These are phyloP conservation scores for Colletotrichum incanum DNA, from an alignment of 2,329 filamentous ascomycete genomes.

Conservation along the genomic window DNA sequence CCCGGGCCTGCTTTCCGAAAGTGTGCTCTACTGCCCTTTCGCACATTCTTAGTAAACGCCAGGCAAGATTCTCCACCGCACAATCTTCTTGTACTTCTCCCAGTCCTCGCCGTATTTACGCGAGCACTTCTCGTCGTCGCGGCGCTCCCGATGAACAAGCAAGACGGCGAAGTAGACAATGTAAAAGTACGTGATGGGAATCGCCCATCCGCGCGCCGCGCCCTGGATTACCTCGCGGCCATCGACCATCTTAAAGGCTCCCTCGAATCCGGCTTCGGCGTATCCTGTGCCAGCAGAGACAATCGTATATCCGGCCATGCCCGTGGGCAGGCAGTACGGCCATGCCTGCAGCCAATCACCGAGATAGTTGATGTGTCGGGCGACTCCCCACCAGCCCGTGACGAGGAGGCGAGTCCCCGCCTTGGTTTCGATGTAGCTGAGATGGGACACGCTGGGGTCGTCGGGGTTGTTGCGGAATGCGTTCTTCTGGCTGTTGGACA, in stretches of 20 bases:
- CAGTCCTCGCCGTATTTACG: constrained; percentile 95
- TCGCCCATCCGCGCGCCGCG: constrained; percentile 85
- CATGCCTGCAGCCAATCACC: constrained; percentile 96
- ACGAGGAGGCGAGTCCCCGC: constrained; percentile 85
- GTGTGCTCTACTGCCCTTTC: no score
- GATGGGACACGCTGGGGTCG: constrained; percentile 83
- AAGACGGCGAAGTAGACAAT: constrained; percentile 91
- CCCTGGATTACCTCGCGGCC: constrained; percentile 79
- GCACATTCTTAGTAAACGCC: constrained; percentile 78
- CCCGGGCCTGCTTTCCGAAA: constrained; percentile 21
- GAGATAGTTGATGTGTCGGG: constrained; percentile 95
- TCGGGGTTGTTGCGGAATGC: constrained; percentile 89
- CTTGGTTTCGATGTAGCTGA: constrained; percentile 89
- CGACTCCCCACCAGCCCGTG: constrained; percentile 93
- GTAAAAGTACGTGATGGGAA: constrained; percentile 95
- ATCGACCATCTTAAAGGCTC: constrained; percentile 71
- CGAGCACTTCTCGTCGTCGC: constrained; percentile 92
- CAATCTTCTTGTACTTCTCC: constrained; percentile 88
- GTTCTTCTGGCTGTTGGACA: constrained; percentile 97
- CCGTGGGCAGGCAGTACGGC: constrained; percentile 91
- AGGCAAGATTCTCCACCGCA: constrained; percentile 87
- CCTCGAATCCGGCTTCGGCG: constrained; percentile 64
- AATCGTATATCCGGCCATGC: constrained; percentile 85
- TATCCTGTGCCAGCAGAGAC: constrained; percentile 66
- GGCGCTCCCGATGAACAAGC: constrained; percentile 86